Evolutionary conservation across 202 grass and related monocot species (phyloP).

Genomic region (Carex sylvatica): DNA sequence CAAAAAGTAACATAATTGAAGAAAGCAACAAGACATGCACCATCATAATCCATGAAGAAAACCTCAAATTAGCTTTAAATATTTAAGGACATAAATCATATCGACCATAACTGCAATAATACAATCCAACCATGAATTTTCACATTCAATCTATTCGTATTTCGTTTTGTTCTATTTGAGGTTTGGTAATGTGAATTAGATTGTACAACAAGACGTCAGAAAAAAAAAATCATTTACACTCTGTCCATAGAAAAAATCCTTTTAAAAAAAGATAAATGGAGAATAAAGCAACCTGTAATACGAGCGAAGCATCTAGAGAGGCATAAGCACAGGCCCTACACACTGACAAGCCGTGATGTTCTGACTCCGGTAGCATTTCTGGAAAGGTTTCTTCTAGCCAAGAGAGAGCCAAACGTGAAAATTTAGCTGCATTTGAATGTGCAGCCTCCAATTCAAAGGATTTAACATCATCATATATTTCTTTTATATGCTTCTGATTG

Average conservation of each 20-base stretch:
- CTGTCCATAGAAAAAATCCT: neutral
- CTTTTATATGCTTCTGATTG: conserved; percentile 59
- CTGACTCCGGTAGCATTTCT: conserved; percentile 55
- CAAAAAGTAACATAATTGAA: neutral
- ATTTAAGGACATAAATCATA: neutral
- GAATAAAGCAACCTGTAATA: conserved; percentile 63
- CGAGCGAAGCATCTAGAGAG: conserved; percentile 72
- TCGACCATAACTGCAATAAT: neutral
- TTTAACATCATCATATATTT: conserved; percentile 88
- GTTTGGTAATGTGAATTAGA: neutral
- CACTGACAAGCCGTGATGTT: conserved; percentile 32
- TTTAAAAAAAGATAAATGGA: neutral
- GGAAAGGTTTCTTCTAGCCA: conserved; percentile 97
- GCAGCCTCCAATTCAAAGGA: conserved; percentile 65
- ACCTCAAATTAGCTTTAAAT: neutral
- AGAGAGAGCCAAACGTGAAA: conserved; percentile 66
- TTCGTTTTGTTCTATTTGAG: neutral
- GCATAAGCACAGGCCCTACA: conserved; percentile 76
- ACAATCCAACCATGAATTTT: neutral
- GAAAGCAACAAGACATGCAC: neutral
- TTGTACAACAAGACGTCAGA: neutral
- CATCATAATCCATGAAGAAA: neutral
- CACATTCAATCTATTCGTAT: neutral
- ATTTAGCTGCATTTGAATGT: conserved; percentile 63
- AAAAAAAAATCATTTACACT: neutral